Evolutionary conservation across 768 basidiomycete species (phyloP), one percentile per base, ranked within the genome.

Genomic region (Lactarius sp.): DNA sequence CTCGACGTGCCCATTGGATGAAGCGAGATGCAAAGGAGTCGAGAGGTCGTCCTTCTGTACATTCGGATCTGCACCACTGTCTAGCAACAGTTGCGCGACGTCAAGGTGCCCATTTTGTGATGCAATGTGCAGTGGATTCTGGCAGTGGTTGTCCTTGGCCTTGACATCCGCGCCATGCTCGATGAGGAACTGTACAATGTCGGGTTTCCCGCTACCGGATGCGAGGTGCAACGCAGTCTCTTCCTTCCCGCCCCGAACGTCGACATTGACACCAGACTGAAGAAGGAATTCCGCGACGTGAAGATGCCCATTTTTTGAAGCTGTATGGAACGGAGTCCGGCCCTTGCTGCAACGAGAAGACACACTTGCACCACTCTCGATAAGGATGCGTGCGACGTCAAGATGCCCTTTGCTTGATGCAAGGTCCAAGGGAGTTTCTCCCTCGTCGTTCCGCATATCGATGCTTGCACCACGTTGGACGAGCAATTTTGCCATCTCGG

Each of bases 181-280:
- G 20, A 65, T 39, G 3, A 65, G 33, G 31, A 65, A 52, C 3
- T 22, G 53, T 10, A 37, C 59, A 16, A 65, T 20, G 7, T 62
- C 41, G 33, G 61, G 33, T 9, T 47, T 52, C 20, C 57, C 62
- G 9, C 18, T 47, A 3, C n/a, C 8, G 1, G 62, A 52, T 41
- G 57, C 62, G 1, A 64, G 13, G 13, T 39, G n/a, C 37, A 64
- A 9, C 8, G 52, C 39, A 0, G 57, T 59, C 20, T 42, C 52
- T 0, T 8, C 6, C 13, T 41, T 54, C 31, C 2, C n/a, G 6
- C 34, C 59, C 9, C 20, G 42, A 6, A 39, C 4, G 31, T 59
- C n/a, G 31, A 54, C 46, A 10, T 61, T 53, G 22, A 36, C 12
- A 12, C 49, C 54, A 36, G 10, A 9, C 3, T 39, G 31, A 14